phyloP scores from a whole-genome alignment of 2,329 filamentous ascomycete species.

The Nothophoma quercina region DNA sequence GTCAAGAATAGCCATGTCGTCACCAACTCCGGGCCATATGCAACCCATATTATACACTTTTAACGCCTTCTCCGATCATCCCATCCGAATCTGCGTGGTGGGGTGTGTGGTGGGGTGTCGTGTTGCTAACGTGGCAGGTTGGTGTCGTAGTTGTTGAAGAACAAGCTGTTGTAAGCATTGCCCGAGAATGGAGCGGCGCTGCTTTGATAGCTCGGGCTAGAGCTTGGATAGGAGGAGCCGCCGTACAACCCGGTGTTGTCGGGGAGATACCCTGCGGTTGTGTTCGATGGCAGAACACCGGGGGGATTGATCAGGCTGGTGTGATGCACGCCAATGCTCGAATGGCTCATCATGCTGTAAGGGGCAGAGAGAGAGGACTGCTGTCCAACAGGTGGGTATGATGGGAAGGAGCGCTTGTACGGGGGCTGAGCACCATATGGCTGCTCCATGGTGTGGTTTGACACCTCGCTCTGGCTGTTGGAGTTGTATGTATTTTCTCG shows the following conservation, averaged over 20 bases:
- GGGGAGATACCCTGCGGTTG: neutral
- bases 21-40: conserved; percentile 6
- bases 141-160: conserved; percentile 8
- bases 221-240: conserved; percentile 7
- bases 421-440: conserved; percentile 9
- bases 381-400: conserved; percentile 11
- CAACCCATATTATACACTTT: conserved; percentile 4
- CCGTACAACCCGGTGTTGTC: conserved; percentile 5
- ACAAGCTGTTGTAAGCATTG: conserved; percentile 1
- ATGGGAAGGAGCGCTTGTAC: conserved; percentile 12
- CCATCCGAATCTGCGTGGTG: no score
- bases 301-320: conserved; percentile 6
- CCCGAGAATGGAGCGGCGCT: neutral
- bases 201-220: conserved; percentile 3
- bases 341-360: conserved; percentile 16
- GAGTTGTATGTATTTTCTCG: conserved; percentile 10
- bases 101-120: no score
- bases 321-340: conserved; percentile 9
- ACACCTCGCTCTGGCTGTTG: neutral
- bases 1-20: neutral
- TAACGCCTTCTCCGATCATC: conserved; percentile 8
- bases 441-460: conserved; percentile 8
- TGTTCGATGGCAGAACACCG: conserved; percentile 6
- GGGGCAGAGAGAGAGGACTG: neutral
- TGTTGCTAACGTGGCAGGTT: conserved; percentile 9